Evolutionary conservation across 345 rosid species (phyloP).

Genomic region (Iberis pinnata): DNA sequence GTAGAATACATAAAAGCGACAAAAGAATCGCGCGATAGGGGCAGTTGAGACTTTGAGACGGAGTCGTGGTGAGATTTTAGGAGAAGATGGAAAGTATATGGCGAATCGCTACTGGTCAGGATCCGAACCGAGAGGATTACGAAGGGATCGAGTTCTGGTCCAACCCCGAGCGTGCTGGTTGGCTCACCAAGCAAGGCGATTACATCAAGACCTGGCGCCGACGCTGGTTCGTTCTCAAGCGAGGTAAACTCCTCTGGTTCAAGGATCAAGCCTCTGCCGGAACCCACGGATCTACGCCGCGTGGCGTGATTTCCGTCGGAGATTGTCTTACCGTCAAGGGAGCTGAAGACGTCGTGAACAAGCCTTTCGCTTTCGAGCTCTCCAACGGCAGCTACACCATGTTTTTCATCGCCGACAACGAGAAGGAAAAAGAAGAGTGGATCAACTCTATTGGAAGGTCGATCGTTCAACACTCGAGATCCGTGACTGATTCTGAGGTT

Average conservation of each 20-base stretch:
- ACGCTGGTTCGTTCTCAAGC: constrained; percentile 78
- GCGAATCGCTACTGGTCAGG: constrained; percentile 65
- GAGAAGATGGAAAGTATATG: constrained; percentile 52
- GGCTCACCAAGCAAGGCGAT: constrained; percentile 77
- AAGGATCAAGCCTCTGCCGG: constrained; percentile 46
- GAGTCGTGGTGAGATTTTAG: constrained; percentile 20
- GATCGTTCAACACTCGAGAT: constrained; percentile 70
- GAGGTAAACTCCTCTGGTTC: constrained; percentile 82
- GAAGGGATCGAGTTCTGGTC: constrained; percentile 65
- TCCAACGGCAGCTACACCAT: constrained; percentile 51
- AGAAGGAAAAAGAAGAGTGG: constrained; percentile 87
- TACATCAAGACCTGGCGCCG: constrained; percentile 85
- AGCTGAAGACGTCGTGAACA: constrained; percentile 71
- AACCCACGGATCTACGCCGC: constrained; percentile 51
- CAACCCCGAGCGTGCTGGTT: constrained; percentile 63
- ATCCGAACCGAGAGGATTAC: constrained; percentile 60
- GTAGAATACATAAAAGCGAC: too few species aligned
- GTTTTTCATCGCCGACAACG: constrained; percentile 73
- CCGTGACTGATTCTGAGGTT: constrained; percentile 76
- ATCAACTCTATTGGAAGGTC: constrained; percentile 82
- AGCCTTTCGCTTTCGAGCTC: constrained; percentile 67
- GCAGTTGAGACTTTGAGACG: too few species aligned
- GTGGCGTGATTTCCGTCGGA: constrained; percentile 61
- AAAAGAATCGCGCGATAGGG: too few species aligned
- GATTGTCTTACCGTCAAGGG: constrained; percentile 77